phyloP scores from a whole-genome alignment of 345 rosid genomes.

The Kandelia obovata region DNA sequence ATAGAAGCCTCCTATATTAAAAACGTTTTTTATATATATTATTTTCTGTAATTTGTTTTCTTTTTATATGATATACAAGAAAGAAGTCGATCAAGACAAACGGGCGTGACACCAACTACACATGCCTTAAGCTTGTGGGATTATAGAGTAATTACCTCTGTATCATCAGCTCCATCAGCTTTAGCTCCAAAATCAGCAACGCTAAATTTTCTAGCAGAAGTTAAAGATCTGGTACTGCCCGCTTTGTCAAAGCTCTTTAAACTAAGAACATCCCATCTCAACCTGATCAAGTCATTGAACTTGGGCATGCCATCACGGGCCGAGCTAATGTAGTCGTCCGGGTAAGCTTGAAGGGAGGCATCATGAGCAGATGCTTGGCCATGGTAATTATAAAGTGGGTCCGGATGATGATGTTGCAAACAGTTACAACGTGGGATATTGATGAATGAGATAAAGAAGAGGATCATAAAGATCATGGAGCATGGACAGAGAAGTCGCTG shows the following conservation, averaged over 20 bases:
- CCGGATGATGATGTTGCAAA: slow-evolving; percentile 2
- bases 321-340: slow-evolving; percentile 18
- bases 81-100: no score
- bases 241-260: slow-evolving; percentile 17
- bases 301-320: slow-evolving; percentile 15
- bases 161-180: slow-evolving; percentile 60
- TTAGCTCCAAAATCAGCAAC: slow-evolving; percentile 58
- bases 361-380: slow-evolving; percentile 21
- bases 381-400: slow-evolving; percentile 19
- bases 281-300: slow-evolving; percentile 25
- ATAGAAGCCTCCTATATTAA: no score
- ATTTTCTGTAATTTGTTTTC: no score
- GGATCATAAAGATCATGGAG: not conserved
- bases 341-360: slow-evolving; percentile 23
- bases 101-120: no score
- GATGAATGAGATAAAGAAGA: not conserved
- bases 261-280: slow-evolving; percentile 3
- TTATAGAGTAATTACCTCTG: slow-evolving; percentile 39
- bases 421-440: slow-evolving; percentile 10
- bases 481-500: slow-evolving; percentile 3
- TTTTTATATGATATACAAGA: no score
- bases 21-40: no score
- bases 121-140: not conserved
- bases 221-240: slow-evolving; percentile 4
- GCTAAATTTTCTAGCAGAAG: slow-evolving; percentile 20